A percentile compares a stretch with the other conserved stretches of the same genome.
These are phyloP conservation scores for Mycosphaerella arachidis DNA, from an alignment of 2,329 filamentous ascomycete species.

Conservation along the genomic window DNA sequence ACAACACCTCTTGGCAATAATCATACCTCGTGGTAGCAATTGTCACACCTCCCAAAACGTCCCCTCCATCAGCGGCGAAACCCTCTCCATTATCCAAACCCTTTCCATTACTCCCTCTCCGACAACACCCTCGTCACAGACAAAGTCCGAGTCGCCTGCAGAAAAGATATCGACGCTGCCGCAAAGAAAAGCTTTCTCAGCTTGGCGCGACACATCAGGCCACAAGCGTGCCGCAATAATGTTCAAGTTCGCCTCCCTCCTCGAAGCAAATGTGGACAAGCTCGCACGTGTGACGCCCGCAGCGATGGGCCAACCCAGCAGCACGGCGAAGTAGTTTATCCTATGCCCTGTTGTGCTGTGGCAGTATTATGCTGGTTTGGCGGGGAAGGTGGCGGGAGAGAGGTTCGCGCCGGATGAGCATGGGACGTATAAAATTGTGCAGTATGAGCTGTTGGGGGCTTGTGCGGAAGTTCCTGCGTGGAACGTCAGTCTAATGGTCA, in stretches of 20 bases:
- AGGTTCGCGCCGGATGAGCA: conserved; percentile 26
- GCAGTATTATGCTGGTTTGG: conserved; percentile 28
- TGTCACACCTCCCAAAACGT: conserved; percentile 10
- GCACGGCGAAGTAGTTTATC: conserved; percentile 33
- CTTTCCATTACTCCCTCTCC: conserved; percentile 50
- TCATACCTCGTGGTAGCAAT: not conserved
- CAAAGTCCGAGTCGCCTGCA: conserved; percentile 48
- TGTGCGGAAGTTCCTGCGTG: conserved; percentile 42
- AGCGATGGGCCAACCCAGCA: conserved; percentile 49
- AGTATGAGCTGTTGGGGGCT: conserved; percentile 41
- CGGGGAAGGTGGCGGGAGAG: conserved; percentile 27
- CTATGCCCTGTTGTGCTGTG: conserved; percentile 22
- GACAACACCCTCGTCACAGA: conserved; percentile 49
- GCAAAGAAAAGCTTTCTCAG: conserved; percentile 60
- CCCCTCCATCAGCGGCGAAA: conserved; percentile 36
- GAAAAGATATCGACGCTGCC: conserved; percentile 51
- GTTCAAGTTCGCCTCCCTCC: conserved; percentile 54
- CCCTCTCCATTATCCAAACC: conserved; percentile 45
- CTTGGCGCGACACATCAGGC: conserved; percentile 62
- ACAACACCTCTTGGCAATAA: not conserved
- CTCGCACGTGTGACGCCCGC: conserved; percentile 55
- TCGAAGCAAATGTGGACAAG: conserved; percentile 47
- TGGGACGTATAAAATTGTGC: conserved; percentile 28
- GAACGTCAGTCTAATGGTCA: conserved; percentile 31
- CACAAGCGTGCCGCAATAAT: conserved; percentile 63